Evolutionary conservation across 495 filamentous ascomycete species (phyloP).

Genomic region (Alectoria sarmentosa): DNA sequence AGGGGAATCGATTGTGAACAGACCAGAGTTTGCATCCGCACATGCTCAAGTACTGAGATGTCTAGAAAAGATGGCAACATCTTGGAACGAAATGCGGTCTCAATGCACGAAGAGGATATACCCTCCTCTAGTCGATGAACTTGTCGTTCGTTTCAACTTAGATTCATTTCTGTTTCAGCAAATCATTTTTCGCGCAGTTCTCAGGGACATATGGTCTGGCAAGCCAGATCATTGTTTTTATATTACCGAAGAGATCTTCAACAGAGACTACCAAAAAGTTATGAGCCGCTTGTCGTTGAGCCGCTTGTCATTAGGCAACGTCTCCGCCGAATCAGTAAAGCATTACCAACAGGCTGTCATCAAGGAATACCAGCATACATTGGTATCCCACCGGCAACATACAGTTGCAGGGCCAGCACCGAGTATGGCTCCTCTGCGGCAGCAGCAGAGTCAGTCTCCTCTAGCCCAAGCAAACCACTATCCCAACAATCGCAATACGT

Average conservation of each 20-base stretch:
- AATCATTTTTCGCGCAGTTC: conserved; percentile 53
- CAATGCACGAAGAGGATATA: conserved; percentile 37
- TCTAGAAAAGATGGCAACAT: conserved; percentile 31
- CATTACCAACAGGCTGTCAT: conserved; percentile 9
- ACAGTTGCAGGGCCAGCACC: background rate
- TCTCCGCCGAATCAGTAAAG: background rate
- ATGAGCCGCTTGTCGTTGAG: conserved; percentile 5
- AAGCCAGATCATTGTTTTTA: conserved; percentile 25
- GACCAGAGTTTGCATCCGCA: conserved; percentile 27
- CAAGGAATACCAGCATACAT: conserved; percentile 6
- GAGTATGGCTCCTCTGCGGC: background rate
- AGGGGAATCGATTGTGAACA: conserved; percentile 22
- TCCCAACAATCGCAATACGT: background rate
- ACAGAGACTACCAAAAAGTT: conserved; percentile 20
- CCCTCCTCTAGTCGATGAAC: conserved; percentile 56
- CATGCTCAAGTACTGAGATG: conserved; percentile 32
- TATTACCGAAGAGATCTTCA: conserved; percentile 23
- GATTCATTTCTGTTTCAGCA: conserved; percentile 49
- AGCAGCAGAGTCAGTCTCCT: background rate
- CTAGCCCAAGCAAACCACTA: background rate
- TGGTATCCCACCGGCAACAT: conserved; percentile 2
- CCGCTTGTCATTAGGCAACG: conserved; percentile 1
- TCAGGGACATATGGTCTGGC: conserved; percentile 30
- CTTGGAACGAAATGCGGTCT: conserved; percentile 28
- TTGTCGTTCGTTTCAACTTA: conserved; percentile 42